Evolutionary conservation across 140 eudicot genomes (phyloP).

Genomic region (Erigeron philadelphicus): DNA sequence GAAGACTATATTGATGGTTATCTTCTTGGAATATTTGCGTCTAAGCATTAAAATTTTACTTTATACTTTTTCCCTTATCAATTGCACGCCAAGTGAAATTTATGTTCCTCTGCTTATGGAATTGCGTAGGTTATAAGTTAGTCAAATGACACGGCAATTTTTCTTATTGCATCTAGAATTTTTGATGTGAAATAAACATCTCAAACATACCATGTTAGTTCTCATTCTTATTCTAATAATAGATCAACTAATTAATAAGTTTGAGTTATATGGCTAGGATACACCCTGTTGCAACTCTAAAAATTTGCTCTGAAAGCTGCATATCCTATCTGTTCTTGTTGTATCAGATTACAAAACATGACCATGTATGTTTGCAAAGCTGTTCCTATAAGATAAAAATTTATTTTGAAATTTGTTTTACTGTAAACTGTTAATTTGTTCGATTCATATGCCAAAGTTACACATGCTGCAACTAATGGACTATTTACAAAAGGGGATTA

Average conservation of each 20-base stretch:
- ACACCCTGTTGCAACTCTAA: not conserved
- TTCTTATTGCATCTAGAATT: conserved; percentile 14
- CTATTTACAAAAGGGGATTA: conserved; percentile 6
- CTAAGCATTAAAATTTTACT: conserved; percentile 23
- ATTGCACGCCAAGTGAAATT: conserved; percentile 18
- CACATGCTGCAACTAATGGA: not conserved
- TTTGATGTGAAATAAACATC: not conserved
- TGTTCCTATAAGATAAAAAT: not conserved
- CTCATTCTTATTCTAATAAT: not conserved
- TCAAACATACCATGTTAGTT: not conserved
- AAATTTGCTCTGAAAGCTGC: not conserved
- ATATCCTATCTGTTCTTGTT: not conserved
- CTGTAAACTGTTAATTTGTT: not conserved
- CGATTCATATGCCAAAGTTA: not conserved
- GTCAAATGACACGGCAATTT: conserved; percentile 12
- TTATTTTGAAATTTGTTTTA: not conserved
- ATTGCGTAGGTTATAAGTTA: conserved; percentile 11
- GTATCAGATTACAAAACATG: not conserved
- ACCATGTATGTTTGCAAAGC: not conserved
- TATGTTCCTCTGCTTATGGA: conserved; percentile 14
- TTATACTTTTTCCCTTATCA: not conserved
- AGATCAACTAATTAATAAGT: not conserved
- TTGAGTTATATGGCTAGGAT: too few species aligned
- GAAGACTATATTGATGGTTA: not conserved
- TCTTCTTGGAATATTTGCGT: conserved; percentile 17